Conservation (phyloP, 2,329 filamentous ascomycete species). For the Westerdykella ornata region DNA sequence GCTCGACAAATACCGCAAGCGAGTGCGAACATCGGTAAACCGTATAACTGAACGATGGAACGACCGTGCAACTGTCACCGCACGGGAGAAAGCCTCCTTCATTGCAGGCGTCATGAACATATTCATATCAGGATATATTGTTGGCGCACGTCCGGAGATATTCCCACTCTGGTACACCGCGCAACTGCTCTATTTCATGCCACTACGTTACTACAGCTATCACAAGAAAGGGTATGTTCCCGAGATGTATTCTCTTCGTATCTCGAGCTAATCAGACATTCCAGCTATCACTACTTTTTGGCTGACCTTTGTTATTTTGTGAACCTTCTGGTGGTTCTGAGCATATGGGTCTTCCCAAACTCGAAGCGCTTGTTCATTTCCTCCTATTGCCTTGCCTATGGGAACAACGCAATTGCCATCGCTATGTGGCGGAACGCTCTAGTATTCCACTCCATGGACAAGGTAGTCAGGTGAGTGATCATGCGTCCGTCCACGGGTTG, state of each 20-base stretch:
- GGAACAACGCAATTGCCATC: conserved; percentile 95
- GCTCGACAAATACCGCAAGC: conserved; percentile 79
- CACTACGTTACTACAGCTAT: conserved; percentile 86
- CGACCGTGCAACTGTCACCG: conserved; percentile 78
- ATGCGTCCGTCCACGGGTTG: conserved; percentile 1
- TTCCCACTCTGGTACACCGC: conserved; percentile 91
- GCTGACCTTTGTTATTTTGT: conserved; percentile 98
- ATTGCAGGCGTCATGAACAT: conserved; percentile 96
- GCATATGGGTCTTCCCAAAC: conserved; percentile 81
- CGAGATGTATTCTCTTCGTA: too few species aligned
- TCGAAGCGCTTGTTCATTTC: conserved; percentile 90
- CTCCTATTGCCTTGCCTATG: conserved; percentile 85
- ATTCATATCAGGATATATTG: conserved; percentile 89
- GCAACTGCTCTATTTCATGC: conserved; percentile 93
- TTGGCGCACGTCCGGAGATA: conserved; percentile 75
- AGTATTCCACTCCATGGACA: conserved; percentile 97
- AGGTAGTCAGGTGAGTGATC: conserved; percentile 67
- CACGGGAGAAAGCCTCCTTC: conserved; percentile 91
- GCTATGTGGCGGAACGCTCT: conserved; percentile 99
- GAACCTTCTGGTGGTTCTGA: conserved; percentile 75
- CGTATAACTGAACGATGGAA: conserved; percentile 80
- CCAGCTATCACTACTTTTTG: conserved; percentile 62
- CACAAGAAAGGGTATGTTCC: conserved; percentile 81
- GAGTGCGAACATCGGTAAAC: conserved; percentile 85
- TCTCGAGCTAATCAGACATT: too few species aligned